Base-by-base conservation (phyloP, 208 protist genomes). In the Leishmania tarentolae region DNA sequence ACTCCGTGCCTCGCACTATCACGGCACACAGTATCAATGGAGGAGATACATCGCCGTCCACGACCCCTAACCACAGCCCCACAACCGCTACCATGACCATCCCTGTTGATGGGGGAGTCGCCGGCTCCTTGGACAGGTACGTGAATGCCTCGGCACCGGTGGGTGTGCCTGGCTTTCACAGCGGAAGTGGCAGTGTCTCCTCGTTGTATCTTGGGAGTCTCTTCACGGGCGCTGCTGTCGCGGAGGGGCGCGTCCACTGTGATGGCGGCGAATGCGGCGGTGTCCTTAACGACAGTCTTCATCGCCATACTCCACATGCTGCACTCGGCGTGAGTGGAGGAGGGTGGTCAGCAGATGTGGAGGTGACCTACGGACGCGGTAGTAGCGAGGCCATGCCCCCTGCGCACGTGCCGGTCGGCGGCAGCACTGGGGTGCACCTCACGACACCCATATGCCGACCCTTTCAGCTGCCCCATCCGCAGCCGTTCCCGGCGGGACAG, bases 181-280 rank as follows among this genome's bases (percentile, higher is more conserved):
- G 69, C 59, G 70, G 70, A 77, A 78, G 81, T 19, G 76, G 47
- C 50, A 80, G 79, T 46, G 59, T 17, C 47, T 78, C 81, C 50
- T 84, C 81, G 61, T 68, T 85, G 9, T 81, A 81, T 66, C 81
- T 71, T 6, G 76, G 81, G 40, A 85, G 81, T 53, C 74, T 85
- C 72, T 85, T 81, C 59, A 69, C 69, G 21, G 57, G 63, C 72
- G 40, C 74, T 9, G 50, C 28, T 11, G 37, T 35, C 53, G 35
- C 56, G 19, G 74, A 77, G 74, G 74, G 52, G 40, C 74, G 53
- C 19, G 21, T 24, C 40, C 5, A 11, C 28, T 56, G 56, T 56
- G 52, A 57, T 46, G 56, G 40, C 40, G 37, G 56, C 13, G 17
- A 11, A 19, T 35, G 56, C 56, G 68, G 40, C 3, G 56, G 37